These are phyloP conservation scores for Claviceps pazoutovae DNA, from an alignment of 2,329 filamentous ascomycete species.

Conservation along the genomic window DNA sequence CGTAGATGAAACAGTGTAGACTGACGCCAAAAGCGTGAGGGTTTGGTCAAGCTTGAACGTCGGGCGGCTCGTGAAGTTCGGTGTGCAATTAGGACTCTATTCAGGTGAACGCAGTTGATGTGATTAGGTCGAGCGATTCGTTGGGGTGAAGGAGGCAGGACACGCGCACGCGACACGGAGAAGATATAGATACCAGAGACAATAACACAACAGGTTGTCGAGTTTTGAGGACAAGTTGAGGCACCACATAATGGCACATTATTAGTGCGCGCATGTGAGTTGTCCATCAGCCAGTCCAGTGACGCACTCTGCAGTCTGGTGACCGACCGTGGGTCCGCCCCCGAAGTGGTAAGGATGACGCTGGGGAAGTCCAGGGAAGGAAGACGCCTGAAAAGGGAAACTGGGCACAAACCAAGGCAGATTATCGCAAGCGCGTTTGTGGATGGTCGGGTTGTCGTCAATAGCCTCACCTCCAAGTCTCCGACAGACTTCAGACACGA, in stretches of 20 bases:
- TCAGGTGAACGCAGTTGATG: background rate
- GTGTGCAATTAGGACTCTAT: background rate
- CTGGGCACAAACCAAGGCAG: background rate
- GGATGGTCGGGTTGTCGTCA: background rate
- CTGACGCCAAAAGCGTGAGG: background rate
- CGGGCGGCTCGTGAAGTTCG: background rate
- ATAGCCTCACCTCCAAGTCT: background rate
- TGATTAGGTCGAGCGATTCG: background rate
- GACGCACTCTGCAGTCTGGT: conserved; percentile 1
- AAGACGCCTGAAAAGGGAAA: background rate
- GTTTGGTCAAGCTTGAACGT: no score
- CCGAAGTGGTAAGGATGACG: conserved; percentile 1
- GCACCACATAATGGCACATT: no score
- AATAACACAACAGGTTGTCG: background rate
- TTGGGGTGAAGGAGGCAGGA: background rate
- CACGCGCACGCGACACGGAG: background rate
- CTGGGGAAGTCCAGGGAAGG: background rate
- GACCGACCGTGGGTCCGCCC: background rate
- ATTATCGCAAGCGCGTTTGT: no score
- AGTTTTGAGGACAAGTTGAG: no score
- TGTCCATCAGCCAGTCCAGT: background rate
- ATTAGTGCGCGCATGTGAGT: background rate
- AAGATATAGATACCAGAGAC: background rate
- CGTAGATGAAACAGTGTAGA: background rate
- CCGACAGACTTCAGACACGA: no score